Conservation (phyloP, 2,329 filamentous ascomycete species). For the Waltergamsia citrina region DNA sequence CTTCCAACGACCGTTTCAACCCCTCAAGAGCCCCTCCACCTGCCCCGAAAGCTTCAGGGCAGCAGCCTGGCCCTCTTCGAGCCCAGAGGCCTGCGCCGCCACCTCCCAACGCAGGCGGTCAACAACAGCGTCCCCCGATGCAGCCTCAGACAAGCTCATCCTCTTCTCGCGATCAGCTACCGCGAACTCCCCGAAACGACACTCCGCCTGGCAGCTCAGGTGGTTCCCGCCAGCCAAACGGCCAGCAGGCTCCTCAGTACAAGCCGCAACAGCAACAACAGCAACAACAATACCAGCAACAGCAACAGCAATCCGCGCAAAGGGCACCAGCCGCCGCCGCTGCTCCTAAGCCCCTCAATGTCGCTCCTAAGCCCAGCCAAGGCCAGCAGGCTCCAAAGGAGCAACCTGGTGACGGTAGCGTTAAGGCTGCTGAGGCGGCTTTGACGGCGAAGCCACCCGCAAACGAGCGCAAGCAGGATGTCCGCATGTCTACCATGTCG, state of each 20-base stretch:
- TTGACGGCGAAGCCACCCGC: constrained; percentile 72
- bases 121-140: constrained; percentile 33
- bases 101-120: constrained; percentile 39
- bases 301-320: constrained; percentile 31
- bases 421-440: constrained; percentile 85
- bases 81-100: constrained; percentile 80
- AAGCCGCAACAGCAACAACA: constrained; percentile 21
- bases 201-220: constrained; percentile 37
- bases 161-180: constrained; percentile 32
- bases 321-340: constrained; percentile 51
- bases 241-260: constrained; percentile 13
- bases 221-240: constrained; percentile 42
- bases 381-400: constrained; percentile 35
- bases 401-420: constrained; percentile 51
- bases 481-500: constrained; percentile 97
- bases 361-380: constrained; percentile 54
- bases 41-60: constrained; percentile 52
- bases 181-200: constrained; percentile 36
- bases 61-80: constrained; percentile 43
- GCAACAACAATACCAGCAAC: constrained; percentile 29
- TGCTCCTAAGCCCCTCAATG: constrained; percentile 67
- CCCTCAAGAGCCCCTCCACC: constrained; percentile 77
- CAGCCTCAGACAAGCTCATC: constrained; percentile 40
- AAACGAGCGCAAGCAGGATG: constrained; percentile 75
- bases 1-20: constrained; percentile 68